These are phyloP conservation scores for Aureobasidium sp. DNA, from an alignment of 2,329 filamentous ascomycete species.

Conservation along the genomic window DNA sequence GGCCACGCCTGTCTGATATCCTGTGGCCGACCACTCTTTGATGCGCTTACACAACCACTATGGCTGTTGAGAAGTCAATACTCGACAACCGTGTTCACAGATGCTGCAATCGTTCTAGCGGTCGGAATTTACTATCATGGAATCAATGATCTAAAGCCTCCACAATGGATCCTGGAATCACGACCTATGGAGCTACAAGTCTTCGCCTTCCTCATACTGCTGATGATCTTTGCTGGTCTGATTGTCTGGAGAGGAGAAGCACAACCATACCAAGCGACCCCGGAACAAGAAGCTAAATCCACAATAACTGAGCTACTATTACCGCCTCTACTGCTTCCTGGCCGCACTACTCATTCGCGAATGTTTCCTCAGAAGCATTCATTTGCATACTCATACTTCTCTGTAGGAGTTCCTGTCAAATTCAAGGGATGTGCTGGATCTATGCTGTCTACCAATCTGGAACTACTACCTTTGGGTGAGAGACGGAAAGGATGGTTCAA, in stretches of 20 bases:
- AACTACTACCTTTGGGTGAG: slow-evolving; percentile 18
- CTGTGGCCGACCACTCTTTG: not conserved
- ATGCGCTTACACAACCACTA: not conserved
- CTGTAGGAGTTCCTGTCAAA: slow-evolving; percentile 58
- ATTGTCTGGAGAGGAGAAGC: slow-evolving; percentile 5
- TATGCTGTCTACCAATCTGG: slow-evolving; percentile 42
- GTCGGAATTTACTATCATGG: not conserved
- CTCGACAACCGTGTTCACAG: not conserved
- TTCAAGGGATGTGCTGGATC: slow-evolving; percentile 47
- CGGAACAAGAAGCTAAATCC: not conserved
- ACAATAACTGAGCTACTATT: slow-evolving; percentile 23
- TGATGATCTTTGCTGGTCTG: slow-evolving; percentile 6
- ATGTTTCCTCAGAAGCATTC: slow-evolving; percentile 59
- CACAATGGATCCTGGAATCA: slow-evolving; percentile 5
- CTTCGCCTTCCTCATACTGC: not conserved
- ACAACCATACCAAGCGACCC: not conserved
- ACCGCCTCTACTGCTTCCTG: slow-evolving; percentile 52
- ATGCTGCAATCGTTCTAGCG: not conserved
- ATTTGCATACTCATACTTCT: slow-evolving; percentile 63
- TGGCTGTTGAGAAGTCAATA: not conserved
- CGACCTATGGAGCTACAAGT: not conserved
- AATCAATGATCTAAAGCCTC: not conserved
- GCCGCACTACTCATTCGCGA: slow-evolving; percentile 55
- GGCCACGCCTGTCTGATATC: not conserved
- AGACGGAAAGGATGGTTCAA: slow-evolving; percentile 45